Conservation (phyloP, 805 yeast genomes). For the Wickerhamomyces ciferrii region DNA sequence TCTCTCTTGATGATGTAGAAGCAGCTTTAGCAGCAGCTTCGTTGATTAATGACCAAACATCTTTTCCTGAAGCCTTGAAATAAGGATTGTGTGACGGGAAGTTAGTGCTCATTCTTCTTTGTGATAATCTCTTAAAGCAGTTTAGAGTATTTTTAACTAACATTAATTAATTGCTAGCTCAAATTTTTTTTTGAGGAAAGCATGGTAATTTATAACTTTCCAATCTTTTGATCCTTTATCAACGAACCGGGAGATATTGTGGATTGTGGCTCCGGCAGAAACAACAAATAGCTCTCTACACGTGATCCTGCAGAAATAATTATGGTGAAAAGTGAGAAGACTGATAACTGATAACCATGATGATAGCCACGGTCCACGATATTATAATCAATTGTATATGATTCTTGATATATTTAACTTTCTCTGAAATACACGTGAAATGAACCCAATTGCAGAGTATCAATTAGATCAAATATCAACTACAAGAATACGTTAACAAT, state of each 20-base stretch:
- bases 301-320: no score
- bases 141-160: no score
- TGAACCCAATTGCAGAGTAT: no score
- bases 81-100: constrained; percentile 56
- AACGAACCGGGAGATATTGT: not conserved
- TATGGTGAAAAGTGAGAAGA: no score
- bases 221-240: not conserved
- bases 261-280: not conserved
- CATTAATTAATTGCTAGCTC: not conserved
- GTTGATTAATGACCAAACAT: constrained; percentile 92
- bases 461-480: no score
- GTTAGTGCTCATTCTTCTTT: constrained; percentile 14
- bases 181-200: not conserved
- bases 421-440: no score
- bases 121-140: not conserved
- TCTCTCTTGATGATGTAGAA: constrained; percentile 59
- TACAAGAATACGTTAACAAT: no score
- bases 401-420: no score
- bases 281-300: not conserved
- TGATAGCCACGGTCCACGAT: no score
- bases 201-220: not conserved
- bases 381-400: no score
- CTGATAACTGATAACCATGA: no score
- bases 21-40: constrained; percentile 90
- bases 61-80: constrained; percentile 71